Evolutionary conservation across 2,329 filamentous ascomycete species (phyloP).

Genomic region (Fusarium subglutinans): DNA sequence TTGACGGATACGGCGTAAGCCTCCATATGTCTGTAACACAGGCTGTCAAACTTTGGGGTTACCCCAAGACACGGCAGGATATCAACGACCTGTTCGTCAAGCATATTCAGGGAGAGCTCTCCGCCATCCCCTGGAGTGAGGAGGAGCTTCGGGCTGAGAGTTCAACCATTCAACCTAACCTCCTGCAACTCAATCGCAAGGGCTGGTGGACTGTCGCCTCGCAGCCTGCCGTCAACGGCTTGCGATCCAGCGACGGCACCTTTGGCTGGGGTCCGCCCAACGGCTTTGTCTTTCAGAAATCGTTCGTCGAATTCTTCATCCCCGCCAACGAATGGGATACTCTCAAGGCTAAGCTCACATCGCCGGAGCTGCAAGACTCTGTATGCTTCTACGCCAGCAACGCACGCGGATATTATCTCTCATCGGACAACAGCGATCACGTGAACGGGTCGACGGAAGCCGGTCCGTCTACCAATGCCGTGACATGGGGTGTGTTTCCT

Average conservation of each 20-base stretch:
- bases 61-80: conserved; percentile 74
- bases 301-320: conserved; percentile 97
- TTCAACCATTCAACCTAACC: conserved; percentile 77
- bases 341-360: conserved; percentile 70
- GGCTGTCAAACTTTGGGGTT: conserved; percentile 86
- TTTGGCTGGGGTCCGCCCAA: conserved; percentile 95
- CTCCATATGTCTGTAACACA: conserved; percentile 88
- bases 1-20: conserved; percentile 97
- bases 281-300: conserved; percentile 97
- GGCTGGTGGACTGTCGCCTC: conserved; percentile 98
- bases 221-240: conserved; percentile 91
- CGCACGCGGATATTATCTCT: conserved; percentile 77
- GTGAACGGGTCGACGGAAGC: conserved; percentile 40
- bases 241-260: conserved; percentile 76
- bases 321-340: conserved; percentile 75
- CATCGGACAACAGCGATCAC: conserved; percentile 65
- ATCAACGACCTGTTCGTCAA: conserved; percentile 83
- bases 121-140: conserved; percentile 93
- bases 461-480: conserved; percentile 79
- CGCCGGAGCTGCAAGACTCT: conserved; percentile 67
- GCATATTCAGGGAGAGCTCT: conserved; percentile 81
- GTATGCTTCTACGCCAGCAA: conserved; percentile 92
- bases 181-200: conserved; percentile 78
- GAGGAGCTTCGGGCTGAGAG: conserved; percentile 88
- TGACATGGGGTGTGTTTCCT: conserved; percentile 96